Percentiles rank a stretch among this genome's conserved stretches.
These are phyloP conservation scores for Colletotrichum horii DNA, from an alignment of 2,329 filamentous ascomycete species.

Conservation along the genomic window DNA sequence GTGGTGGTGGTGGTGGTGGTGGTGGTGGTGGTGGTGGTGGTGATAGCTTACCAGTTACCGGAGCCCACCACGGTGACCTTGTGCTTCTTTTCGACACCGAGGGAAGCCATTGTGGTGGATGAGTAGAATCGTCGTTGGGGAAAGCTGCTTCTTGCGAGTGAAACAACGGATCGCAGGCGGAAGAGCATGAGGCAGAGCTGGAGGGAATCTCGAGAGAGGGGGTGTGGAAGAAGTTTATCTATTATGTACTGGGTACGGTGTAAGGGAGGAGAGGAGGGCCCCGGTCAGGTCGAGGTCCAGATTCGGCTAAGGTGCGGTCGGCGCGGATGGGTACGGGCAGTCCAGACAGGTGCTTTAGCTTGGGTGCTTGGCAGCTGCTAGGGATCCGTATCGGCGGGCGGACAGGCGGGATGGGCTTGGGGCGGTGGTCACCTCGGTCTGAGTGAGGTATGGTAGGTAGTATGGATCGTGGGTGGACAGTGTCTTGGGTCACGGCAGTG, in stretches of 20 bases:
- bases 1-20: not conserved
- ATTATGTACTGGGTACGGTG: not conserved
- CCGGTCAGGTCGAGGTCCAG: not conserved
- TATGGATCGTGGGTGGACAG: not conserved
- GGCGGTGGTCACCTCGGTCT: not conserved
- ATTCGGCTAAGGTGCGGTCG: not conserved
- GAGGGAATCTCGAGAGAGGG: not conserved
- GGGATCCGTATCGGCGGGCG: not conserved
- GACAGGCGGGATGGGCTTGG: not conserved
- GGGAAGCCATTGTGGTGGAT: slow-evolving; percentile 30
- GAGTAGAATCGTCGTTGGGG: slow-evolving; percentile 4
- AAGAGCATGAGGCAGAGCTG: slow-evolving; percentile 20
- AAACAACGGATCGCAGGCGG: slow-evolving; percentile 16
- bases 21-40: not conserved
- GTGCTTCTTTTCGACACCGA: slow-evolving; percentile 73
- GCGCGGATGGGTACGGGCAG: not conserved
- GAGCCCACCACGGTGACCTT: slow-evolving; percentile 95
- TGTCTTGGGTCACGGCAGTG: slow-evolving; percentile 9
- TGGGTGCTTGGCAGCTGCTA: not conserved
- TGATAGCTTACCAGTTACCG: slow-evolving; percentile 80
- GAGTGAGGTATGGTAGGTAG: not conserved
- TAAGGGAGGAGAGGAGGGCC: slow-evolving; percentile 21
- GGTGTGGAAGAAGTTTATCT: slow-evolving; percentile 11
- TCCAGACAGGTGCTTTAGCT: not conserved
- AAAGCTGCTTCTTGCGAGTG: slow-evolving; percentile 15